A percentile compares a stretch with the other conserved stretches of the same genome.
Conservation (phyloP, 306 rosid genomes). For the Luffa acutangula region DNA sequence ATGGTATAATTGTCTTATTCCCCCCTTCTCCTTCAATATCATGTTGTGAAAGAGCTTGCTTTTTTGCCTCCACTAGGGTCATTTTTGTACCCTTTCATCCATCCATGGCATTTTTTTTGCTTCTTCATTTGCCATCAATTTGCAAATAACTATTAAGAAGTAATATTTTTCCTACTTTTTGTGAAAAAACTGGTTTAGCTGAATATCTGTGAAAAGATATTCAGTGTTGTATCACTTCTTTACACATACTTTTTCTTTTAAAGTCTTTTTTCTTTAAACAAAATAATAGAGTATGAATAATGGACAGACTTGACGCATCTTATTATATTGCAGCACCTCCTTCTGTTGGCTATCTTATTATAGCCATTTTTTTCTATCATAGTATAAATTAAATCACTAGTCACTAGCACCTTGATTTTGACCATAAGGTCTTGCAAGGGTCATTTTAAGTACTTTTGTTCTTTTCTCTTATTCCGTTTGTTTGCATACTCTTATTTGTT, state of each 20-base stretch:
- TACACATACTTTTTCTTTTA: background rate
- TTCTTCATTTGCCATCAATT: background rate
- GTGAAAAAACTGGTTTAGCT: background rate
- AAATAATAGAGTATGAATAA: background rate
- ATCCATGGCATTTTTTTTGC: too few species aligned
- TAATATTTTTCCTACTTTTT: background rate
- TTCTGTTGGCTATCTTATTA: background rate
- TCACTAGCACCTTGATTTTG: background rate
- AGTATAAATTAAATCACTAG: background rate
- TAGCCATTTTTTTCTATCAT: background rate
- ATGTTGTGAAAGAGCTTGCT: too few species aligned
- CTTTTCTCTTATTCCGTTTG: background rate
- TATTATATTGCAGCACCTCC: background rate
- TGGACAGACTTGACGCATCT: background rate
- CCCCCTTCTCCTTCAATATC: too few species aligned
- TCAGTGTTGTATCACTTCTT: background rate
- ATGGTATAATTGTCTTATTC: too few species aligned
- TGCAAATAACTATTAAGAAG: background rate
- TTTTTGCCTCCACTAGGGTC: too few species aligned
- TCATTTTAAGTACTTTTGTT: background rate
- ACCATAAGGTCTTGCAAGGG: background rate
- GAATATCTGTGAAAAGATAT: background rate
- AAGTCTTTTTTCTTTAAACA: background rate
- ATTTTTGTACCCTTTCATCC: too few species aligned
- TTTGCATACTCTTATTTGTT: slow-evolving; percentile 5